phyloP scores from a whole-genome alignment of 345 rosid species.

The Salix arbutifolia region DNA sequence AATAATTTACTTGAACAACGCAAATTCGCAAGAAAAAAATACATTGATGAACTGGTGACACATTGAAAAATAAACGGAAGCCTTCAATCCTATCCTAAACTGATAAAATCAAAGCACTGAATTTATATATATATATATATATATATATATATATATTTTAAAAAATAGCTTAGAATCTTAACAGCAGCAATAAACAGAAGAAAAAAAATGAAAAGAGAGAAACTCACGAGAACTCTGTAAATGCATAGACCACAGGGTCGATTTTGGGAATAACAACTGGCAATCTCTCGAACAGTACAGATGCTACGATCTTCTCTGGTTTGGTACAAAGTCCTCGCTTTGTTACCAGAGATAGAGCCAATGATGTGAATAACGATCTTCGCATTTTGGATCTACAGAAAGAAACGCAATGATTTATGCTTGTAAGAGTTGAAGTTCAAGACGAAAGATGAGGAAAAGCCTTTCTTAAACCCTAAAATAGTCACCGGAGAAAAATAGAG shows the following conservation, averaged over 20 bases:
- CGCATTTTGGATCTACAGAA: constrained; percentile 40
- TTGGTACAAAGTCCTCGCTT: constrained; percentile 52
- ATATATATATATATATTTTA: too few relatives aligned
- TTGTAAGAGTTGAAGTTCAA: neutral
- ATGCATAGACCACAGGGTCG: constrained; percentile 80
- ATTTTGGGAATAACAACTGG: constrained; percentile 89
- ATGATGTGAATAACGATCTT: constrained; percentile 30
- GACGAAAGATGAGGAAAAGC: neutral
- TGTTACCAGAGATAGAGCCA: constrained; percentile 28
- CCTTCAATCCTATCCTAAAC: too few relatives aligned
- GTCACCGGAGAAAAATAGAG: too few relatives aligned
- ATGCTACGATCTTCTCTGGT: constrained; percentile 76
- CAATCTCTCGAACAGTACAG: constrained; percentile 90
- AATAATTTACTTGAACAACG: neutral
- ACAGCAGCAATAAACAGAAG: neutral
- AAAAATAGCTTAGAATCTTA: too few relatives aligned
- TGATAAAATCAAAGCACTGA: too few relatives aligned
- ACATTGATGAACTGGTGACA: too few relatives aligned
- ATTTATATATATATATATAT: too few relatives aligned
- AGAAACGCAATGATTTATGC: neutral
- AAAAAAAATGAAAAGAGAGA: neutral
- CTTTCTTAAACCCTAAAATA: constrained; percentile 10
- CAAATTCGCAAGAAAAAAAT: neutral
- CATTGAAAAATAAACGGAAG: too few relatives aligned
- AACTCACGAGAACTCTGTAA: constrained; percentile 91